Evolutionary conservation across 495 filamentous ascomycete genomes (phyloP).

Genomic region (Parathielavia hyrcaniae): DNA sequence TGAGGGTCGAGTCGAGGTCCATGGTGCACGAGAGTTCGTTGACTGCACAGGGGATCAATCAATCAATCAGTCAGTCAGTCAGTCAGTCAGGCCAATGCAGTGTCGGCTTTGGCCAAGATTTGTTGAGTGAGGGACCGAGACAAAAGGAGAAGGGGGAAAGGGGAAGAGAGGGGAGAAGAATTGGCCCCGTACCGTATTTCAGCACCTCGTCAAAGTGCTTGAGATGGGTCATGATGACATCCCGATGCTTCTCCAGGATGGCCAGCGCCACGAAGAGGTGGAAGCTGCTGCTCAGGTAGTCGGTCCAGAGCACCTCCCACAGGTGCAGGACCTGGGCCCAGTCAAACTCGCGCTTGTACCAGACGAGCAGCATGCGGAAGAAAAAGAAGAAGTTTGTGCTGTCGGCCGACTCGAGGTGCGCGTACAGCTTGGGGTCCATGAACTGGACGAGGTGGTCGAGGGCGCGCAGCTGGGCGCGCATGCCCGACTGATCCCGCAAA

Average conservation of each 20-base stretch:
- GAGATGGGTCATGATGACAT: conserved; percentile 90
- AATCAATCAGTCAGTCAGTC: neutral
- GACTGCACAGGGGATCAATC: too few relatives aligned
- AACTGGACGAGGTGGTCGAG: conserved; percentile 91
- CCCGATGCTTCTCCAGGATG: conserved; percentile 90
- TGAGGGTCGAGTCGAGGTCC: conserved; percentile 74
- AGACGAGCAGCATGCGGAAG: conserved; percentile 96
- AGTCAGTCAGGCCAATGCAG: neutral
- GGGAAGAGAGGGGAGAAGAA: conserved; percentile 10
- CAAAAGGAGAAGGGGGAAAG: too few relatives aligned
- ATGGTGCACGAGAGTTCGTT: conserved; percentile 94
- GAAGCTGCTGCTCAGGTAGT: conserved; percentile 79
- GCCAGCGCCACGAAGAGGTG: conserved; percentile 92
- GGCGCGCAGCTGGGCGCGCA: conserved; percentile 83
- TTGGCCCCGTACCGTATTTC: conserved; percentile 72
- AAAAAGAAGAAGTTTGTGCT: conserved; percentile 99
- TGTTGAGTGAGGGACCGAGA: too few relatives aligned
- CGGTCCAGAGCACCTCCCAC: conserved; percentile 95
- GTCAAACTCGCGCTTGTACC: conserved; percentile 95
- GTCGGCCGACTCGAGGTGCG: conserved; percentile 82
- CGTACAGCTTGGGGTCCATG: conserved; percentile 90
- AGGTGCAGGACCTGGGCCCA: conserved; percentile 80
- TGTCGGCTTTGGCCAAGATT: neutral
- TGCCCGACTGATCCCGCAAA: conserved; percentile 89
- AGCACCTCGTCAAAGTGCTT: conserved; percentile 94